Evolutionary conservation across 306 rosid genomes (phyloP), one percentile per base, ranked within the genome.

Genomic region (Gastrolobium villosum): DNA sequence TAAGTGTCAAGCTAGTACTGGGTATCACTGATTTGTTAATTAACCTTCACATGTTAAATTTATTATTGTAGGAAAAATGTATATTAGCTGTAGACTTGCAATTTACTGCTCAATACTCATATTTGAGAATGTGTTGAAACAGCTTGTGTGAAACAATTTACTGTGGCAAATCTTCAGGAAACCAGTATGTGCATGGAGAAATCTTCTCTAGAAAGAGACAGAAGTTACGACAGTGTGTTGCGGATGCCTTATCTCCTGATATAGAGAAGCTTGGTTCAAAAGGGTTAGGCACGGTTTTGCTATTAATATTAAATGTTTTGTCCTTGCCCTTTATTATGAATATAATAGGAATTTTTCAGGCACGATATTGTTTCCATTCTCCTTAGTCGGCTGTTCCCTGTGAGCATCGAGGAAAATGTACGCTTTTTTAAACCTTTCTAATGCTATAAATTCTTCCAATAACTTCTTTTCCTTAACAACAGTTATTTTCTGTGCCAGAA

Each of bases 351-450:
- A 75, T 36, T 85, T 86, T 82, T 72, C 91, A 92, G 97, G 92
- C 70, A 59, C 65, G 81, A 80, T 84, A 76, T 92, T 82, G 78
- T 88, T 79, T 76, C 88, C 66, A 11, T 72, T 65, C 99, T 94
- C 67, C 91, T 94, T 74, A 66, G 78, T 65, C 92, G 97, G 86
- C 92, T 94, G 68, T 70, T 83, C 63, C 92, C 92, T 3, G 52
- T 45, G 71, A 79, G 80, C 84, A 59, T 36, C 4, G 72, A 72
- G 55, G 86, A 74, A 76, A 78, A 84, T 68, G 96, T 94, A 89
- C 37, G 87, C 74, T 74, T 60, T 65, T 53, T 26, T 75, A 30
- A 53, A 83, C 53, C 57, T 84, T 79, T 66, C 28, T 65, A 30
- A 79, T 70, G 72, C 70, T 76, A 45, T 54, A 28, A 39, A 9